Evolutionary conservation across 2,329 filamentous ascomycete genomes (phyloP), one percentile per base, ranked within the genome.

Genomic region (Hypomyces rosellus): DNA sequence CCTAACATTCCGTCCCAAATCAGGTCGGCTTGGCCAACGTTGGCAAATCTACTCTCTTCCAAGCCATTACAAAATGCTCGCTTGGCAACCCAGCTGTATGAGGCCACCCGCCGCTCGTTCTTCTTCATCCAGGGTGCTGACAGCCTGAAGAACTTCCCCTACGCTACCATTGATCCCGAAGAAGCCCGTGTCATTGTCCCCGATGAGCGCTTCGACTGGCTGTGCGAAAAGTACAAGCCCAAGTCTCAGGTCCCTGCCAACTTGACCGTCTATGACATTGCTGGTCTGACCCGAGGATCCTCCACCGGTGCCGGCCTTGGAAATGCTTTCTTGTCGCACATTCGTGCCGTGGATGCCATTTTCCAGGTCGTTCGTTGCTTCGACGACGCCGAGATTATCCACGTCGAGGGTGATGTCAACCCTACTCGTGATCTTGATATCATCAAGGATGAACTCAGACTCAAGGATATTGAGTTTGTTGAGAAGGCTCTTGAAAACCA

Each of bases 1-100:
- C 43, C 53, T 57, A 53, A 55, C 46, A 22, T 25, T 36, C 34
- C 44, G 34, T 37, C 45, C 51, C 51, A 49, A 45, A 63, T 63
- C 65, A 96, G 90, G 90, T 99, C 73, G 93, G 93, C 75, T 85
- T 99, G 65, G 93, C 93, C 72, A 99, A 99, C 73, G 95, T 99
- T 63, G 93, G 93, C 73, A 99, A 99, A 78, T 99, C 93, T 60
- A 99, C 95, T 34, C 84, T 99, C 64, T 99, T 99, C 83, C 95
- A 99, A 79, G 90, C 93, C 68, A 96, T 99, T 74, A 99, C 93
- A 69, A 97, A 96, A 80, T 96, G 87, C 73, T 84, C 84, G 59
- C 85, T 99, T 65, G 93, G 95, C 75, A 99, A 97, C 77, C 95
- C 95, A 64, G 93, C 93, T 77, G 85, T 89, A 79, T 72, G 83